These are phyloP conservation scores for Ophidiomyces ophidiicola DNA, from an alignment of 2,329 filamentous ascomycete species.

Conservation along the genomic window DNA sequence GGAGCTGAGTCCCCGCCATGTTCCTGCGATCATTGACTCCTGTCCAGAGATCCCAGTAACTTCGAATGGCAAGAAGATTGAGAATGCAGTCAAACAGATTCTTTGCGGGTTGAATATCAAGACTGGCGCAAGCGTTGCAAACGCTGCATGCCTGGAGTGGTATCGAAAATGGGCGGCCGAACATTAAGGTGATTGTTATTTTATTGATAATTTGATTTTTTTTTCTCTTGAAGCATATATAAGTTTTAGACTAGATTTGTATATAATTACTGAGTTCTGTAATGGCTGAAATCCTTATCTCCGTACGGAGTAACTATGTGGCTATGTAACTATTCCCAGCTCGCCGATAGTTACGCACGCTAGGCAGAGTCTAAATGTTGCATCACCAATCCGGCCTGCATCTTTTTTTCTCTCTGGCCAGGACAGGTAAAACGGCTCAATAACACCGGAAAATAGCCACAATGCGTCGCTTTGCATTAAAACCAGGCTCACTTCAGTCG, in stretches of 20 bases:
- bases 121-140: conserved; percentile 86
- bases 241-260: neutral
- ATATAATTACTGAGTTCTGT: neutral
- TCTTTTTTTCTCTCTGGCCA: neutral
- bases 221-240: conserved; percentile 2
- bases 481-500: conserved; percentile 1
- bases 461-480: conserved; percentile 7
- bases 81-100: conserved; percentile 93
- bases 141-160: conserved; percentile 77
- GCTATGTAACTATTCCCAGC: neutral
- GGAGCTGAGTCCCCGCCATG: conserved; percentile 79
- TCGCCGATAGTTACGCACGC: neutral
- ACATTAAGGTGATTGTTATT: conserved; percentile 25
- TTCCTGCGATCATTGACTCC: conserved; percentile 70
- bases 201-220: neutral
- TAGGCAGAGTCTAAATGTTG: neutral
- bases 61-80: conserved; percentile 94
- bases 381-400: conserved; percentile 1
- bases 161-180: conserved; percentile 63
- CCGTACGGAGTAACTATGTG: neutral
- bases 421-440: neutral
- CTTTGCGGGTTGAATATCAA: conserved; percentile 75
- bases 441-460: neutral
- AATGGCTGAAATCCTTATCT: neutral
- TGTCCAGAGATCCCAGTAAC: conserved; percentile 83